Percentiles rank a stretch among this genome's conserved stretches.
Conservation (phyloP, 1,284 basidiomycete genomes). For the Phenoliferia sp. region DNA sequence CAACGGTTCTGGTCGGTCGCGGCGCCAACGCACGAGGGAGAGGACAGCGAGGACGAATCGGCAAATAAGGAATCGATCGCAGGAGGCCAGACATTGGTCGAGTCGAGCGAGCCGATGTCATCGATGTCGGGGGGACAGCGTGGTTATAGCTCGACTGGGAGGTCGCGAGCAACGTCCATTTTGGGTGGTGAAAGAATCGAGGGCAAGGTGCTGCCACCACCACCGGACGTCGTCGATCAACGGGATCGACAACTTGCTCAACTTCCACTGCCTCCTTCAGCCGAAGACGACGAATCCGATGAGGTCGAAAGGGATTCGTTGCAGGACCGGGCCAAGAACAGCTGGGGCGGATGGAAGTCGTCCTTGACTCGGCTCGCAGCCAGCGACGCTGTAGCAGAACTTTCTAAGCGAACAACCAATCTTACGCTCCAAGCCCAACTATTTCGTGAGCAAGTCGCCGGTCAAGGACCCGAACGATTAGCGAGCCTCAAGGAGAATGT, state of each 20-base stretch:
- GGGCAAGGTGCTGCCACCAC: conserved; percentile 22
- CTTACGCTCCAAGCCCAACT: conserved; percentile 19
- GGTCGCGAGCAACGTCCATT: not conserved
- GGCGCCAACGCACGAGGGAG: not conserved
- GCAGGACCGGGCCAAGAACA: not conserved
- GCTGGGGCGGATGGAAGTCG: conserved; percentile 17
- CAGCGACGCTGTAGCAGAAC: conserved; percentile 16
- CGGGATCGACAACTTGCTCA: conserved; percentile 1
- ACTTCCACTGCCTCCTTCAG: not conserved
- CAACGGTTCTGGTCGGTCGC: conserved; percentile 6
- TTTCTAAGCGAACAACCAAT: conserved; percentile 25
- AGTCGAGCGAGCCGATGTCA: too few relatives aligned
- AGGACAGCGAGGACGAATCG: not conserved
- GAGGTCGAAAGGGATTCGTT: not conserved
- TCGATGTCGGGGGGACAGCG: too few relatives aligned
- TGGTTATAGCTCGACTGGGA: too few relatives aligned
- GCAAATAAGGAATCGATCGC: not conserved
- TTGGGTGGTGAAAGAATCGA: conserved; percentile 16
- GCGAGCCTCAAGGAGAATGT: conserved; percentile 17
- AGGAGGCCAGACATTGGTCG: not conserved
- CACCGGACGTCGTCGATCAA: conserved; percentile 16
- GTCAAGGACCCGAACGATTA: conserved; percentile 7
- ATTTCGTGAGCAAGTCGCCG: conserved; percentile 9
- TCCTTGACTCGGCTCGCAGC: conserved; percentile 3
- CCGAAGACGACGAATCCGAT: not conserved